A percentile compares a stretch with the other conserved stretches of the same genome.
phyloP scores from a whole-genome alignment of 345 rosid genomes.

The Capsella bursapastoris region DNA sequence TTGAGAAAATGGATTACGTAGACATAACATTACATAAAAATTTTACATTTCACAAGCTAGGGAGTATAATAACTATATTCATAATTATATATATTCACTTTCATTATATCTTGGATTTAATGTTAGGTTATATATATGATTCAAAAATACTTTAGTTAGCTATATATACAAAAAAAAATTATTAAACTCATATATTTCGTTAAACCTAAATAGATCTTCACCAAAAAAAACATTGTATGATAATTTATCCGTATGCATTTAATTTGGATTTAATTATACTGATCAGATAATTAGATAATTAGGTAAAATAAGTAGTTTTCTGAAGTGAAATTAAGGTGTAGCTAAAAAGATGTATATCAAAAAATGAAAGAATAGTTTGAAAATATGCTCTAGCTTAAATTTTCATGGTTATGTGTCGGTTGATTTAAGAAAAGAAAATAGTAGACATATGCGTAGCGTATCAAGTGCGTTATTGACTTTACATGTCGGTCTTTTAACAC shows the following conservation, averaged over 20 bases:
- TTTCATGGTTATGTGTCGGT: constrained; percentile 29
- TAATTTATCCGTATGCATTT: no score
- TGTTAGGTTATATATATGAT: no score
- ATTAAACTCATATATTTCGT: not conserved
- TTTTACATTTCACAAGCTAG: not conserved
- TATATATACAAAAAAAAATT: not conserved
- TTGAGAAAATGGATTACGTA: not conserved
- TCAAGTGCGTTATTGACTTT: constrained; percentile 35
- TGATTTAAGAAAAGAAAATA: not conserved
- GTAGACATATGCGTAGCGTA: constrained; percentile 30
- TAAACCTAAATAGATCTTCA: not conserved
- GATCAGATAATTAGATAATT: no score
- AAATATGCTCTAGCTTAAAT: not conserved
- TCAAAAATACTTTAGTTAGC: not conserved
- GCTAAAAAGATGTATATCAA: not conserved
- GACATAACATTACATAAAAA: not conserved
- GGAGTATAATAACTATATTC: not conserved
- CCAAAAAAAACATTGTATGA: no score
- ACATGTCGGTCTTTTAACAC: constrained; percentile 16
- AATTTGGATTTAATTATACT: no score
- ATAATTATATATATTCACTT: not conserved
- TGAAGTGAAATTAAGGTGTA: not conserved
- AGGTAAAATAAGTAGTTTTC: not conserved
- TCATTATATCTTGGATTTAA: no score
- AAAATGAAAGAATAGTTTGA: not conserved